Evolutionary conservation across 1,284 basidiomycete species (phyloP).

Genomic region (Moesziomyces sp.): DNA sequence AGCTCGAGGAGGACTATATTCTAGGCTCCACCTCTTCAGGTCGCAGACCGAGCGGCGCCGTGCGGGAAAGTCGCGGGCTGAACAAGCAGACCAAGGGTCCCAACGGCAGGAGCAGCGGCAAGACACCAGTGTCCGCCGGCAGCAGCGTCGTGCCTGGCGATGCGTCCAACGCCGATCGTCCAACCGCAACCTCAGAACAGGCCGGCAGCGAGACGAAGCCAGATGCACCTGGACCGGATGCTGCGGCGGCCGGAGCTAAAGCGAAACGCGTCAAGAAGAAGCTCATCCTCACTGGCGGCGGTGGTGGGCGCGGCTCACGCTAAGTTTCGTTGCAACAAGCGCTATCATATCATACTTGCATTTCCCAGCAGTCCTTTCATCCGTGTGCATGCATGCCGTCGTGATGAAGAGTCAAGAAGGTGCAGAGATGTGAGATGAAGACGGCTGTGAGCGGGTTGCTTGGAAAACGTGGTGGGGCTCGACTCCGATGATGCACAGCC

Average conservation of each 20-base stretch:
- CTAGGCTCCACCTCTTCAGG: slow-evolving; percentile 45
- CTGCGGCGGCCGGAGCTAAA: slow-evolving; percentile 1
- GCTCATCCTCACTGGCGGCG: slow-evolving; percentile 63
- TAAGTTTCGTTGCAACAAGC: slow-evolving; percentile 3
- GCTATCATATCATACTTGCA: too few relatives aligned
- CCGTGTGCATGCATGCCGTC: too few relatives aligned
- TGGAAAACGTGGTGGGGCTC: too few relatives aligned
- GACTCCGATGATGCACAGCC: too few relatives aligned
- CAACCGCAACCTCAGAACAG: background rate
- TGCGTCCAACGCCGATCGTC: background rate
- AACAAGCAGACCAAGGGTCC: slow-evolving; percentile 29
- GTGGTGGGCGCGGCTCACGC: slow-evolving; percentile 45
- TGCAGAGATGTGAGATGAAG: too few relatives aligned
- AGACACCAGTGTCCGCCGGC: background rate
- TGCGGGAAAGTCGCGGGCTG: slow-evolving; percentile 31
- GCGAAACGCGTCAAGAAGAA: slow-evolving; percentile 61
- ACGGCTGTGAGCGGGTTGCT: too few relatives aligned
- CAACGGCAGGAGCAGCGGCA: slow-evolving; percentile 7
- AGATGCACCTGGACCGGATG: background rate
- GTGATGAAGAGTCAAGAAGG: too few relatives aligned
- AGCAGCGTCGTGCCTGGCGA: background rate
- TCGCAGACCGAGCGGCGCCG: slow-evolving; percentile 23
- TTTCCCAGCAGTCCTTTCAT: too few relatives aligned
- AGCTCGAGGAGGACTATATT: slow-evolving; percentile 64
- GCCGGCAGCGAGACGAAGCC: slow-evolving; percentile 7